Percentiles rank a stretch among this genome's conserved stretches.
phyloP scores from a whole-genome alignment of 306 rosid species.

The Albizia julibrissin region DNA sequence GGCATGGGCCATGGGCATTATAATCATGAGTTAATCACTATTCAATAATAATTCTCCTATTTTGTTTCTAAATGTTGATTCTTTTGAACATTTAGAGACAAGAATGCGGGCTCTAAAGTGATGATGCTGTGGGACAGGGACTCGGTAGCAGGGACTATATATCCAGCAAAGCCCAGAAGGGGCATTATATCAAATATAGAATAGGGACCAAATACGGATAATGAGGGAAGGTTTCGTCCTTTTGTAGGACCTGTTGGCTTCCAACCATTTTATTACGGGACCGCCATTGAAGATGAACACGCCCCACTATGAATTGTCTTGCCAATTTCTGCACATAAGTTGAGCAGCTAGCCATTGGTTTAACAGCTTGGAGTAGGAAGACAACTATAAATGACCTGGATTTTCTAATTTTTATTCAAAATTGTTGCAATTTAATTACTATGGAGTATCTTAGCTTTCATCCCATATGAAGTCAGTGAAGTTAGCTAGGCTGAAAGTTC shows the following conservation, averaged over 20 bases:
- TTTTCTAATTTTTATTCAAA: background rate
- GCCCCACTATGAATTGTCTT: background rate
- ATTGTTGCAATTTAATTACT: background rate
- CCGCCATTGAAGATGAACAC: background rate
- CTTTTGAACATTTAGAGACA: background rate
- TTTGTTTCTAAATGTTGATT: background rate
- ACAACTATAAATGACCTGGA: background rate
- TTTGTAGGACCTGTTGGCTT: background rate
- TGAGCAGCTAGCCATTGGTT: background rate
- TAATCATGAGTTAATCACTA: background rate
- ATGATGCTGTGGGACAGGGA: background rate
- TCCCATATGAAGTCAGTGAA: background rate
- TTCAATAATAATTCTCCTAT: background rate
- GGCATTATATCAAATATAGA: no score
- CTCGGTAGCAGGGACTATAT: background rate
- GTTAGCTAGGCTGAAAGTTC: background rate
- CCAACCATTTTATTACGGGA: background rate
- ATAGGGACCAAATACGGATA: conserved; percentile 1
- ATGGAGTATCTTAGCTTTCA: background rate
- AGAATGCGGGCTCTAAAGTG: background rate
- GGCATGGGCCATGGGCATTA: background rate
- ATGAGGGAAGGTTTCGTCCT: background rate
- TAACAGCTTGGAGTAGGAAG: background rate
- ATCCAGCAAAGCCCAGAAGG: background rate
- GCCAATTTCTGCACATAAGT: background rate